Conservation (phyloP, 345 rosid species). For the Atalantia buxifolia region DNA sequence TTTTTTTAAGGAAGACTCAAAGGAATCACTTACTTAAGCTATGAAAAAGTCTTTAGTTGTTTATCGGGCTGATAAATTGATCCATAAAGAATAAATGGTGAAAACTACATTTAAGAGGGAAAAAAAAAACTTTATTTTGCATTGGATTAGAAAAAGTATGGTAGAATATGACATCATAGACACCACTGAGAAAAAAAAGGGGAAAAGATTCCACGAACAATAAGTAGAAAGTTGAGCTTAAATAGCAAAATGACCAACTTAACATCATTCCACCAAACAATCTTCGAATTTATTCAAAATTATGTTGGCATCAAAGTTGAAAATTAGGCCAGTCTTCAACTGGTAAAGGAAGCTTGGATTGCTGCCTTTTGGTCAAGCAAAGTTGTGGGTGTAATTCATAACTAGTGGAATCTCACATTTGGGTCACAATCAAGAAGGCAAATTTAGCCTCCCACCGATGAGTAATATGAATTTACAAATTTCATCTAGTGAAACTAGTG, state of each 20-base stretch:
- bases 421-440: not conserved
- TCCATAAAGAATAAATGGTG: too few relatives aligned
- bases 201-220: not conserved
- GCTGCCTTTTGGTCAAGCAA: not conserved
- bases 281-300: not conserved
- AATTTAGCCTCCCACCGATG: not conserved
- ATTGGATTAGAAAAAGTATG: too few relatives aligned
- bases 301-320: not conserved
- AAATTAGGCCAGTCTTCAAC: not conserved
- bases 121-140: too few relatives aligned
- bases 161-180: not conserved
- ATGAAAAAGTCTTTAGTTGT: not conserved
- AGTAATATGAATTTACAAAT: not conserved
- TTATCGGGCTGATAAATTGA: too few relatives aligned
- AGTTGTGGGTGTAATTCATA: not conserved
- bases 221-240: not conserved
- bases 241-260: not conserved
- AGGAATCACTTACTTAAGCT: not conserved
- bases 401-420: not conserved
- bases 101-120: too few relatives aligned
- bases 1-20: not conserved
- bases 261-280: not conserved
- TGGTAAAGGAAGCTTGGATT: not conserved
- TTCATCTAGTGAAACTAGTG: not conserved
- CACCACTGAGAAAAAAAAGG: too few relatives aligned